Base-by-base conservation (phyloP, 495 filamentous ascomycete species). In the Thozetella sp. region DNA sequence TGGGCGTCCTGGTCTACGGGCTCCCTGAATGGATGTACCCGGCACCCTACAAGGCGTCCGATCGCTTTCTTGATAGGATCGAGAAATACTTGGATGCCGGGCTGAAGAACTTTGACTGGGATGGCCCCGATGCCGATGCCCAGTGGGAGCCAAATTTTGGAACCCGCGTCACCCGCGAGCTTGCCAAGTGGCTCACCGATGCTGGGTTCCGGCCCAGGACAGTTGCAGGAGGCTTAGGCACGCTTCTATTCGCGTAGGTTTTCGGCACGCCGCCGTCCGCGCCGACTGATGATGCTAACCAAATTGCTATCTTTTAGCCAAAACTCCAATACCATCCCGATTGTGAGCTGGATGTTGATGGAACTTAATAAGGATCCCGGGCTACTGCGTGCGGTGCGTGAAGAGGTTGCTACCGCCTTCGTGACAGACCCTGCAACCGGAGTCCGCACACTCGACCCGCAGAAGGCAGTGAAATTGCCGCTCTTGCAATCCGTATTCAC, bases 1-100 rank as follows among this genome's bases (percentile, higher is more conserved):
- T 59, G 3, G 43, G 30, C 10, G 12, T 26, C 15, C 30, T 37
- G 6, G 15, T 15, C 6, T 15, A 6, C 15, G 30, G 30, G 15
- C 15, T 37, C 30, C 56, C 56, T 1, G 10, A 84, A 81, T 25
- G 87, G 87, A 12, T 91, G 85, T 86, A 86, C 81, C 22, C 86
- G 85, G 4, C 85, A 81, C 1, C 67, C 86, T 22, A 82, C 23
- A 26, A 19, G 22, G 56, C 26, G 20, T 27, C 40, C 1, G 34
- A 59, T 19, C 2, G 51, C 6, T 25, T 63, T 9, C 25, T 1
- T 2, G 56, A 11, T 64, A 48, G 63, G 71, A 51, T 27, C 24
- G 15, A 13, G 1, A 53, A 57, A 22, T 57, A 34, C 24, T 57
- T 52, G 27, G 22, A 48, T 22, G 15, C 40, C 1, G 45, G 26